These are phyloP conservation scores for Trametes hirsuta DNA, from an alignment of 1,284 basidiomycete species.

Conservation along the genomic window DNA sequence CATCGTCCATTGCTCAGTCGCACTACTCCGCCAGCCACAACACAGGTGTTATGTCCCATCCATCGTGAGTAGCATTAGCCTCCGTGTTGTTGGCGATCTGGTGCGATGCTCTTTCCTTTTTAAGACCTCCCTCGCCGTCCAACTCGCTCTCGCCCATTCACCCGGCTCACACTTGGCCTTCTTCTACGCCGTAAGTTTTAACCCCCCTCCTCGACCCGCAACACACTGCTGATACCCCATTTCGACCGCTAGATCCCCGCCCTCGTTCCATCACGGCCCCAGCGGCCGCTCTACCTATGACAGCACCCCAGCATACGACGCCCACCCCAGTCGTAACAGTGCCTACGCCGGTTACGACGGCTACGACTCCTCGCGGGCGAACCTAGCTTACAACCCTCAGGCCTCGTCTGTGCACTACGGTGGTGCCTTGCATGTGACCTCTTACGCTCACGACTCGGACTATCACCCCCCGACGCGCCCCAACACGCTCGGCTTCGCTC, in stretches of 20 bases:
- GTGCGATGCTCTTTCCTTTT: not conserved
- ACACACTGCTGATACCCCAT: not conserved
- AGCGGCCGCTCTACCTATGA: not conserved
- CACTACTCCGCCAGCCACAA: not conserved
- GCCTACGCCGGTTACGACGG: not conserved
- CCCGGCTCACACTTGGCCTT: not conserved
- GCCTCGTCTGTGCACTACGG: not conserved
- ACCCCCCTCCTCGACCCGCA: not conserved
- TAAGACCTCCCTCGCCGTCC: not conserved
- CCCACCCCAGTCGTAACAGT: not conserved
- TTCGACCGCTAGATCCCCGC: conserved; percentile 11
- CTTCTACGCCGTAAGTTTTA: conserved; percentile 3
- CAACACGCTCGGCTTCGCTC: not conserved
- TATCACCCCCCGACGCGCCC: not conserved
- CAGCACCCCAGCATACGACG: not conserved
- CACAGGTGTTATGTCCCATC: not conserved
- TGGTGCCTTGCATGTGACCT: not conserved
- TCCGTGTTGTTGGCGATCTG: not conserved
- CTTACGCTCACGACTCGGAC: not conserved
- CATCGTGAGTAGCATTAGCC: not conserved
- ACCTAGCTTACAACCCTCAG: not conserved
- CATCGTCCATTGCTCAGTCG: not conserved
- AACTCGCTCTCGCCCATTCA: not conserved
- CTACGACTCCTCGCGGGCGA: not conserved
- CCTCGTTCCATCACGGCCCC: not conserved